Evolutionary conservation across 768 basidiomycete genomes (phyloP).

Genomic region (Termitomyces sp.): DNA sequence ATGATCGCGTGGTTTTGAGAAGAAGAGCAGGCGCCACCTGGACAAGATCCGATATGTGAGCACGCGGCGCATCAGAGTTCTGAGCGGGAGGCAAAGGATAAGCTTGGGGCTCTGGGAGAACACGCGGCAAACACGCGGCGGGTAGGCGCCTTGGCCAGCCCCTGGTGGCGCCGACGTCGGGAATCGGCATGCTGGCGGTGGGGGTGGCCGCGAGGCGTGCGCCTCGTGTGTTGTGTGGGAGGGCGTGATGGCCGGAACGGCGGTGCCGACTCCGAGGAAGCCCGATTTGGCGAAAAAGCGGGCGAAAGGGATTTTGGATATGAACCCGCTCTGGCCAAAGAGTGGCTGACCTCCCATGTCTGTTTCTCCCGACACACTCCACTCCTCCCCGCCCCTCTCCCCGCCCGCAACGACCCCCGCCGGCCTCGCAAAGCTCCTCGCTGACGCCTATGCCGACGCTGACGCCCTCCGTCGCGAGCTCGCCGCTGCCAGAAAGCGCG

Average conservation of each 20-base stretch:
- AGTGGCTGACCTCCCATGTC: background rate
- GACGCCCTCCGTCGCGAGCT: slow-evolving; percentile 53
- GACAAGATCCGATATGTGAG: too few species aligned
- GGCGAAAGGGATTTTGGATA: slow-evolving; percentile 1
- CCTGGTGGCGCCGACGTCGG: too few species aligned
- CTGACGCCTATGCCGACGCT: slow-evolving; percentile 47
- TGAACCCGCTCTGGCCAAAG: background rate
- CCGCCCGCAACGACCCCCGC: slow-evolving; percentile 20
- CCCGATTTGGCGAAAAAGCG: slow-evolving; percentile 9
- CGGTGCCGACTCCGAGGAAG: slow-evolving; percentile 16
- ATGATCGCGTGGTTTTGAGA: too few species aligned
- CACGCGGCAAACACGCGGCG: background rate
- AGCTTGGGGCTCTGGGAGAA: too few species aligned
- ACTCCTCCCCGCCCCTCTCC: background rate
- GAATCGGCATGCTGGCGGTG: background rate
- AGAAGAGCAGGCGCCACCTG: too few species aligned
- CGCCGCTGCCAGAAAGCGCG: slow-evolving; percentile 32
- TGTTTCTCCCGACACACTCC: slow-evolving; percentile 8
- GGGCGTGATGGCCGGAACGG: slow-evolving; percentile 20
- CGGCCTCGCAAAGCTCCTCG: slow-evolving; percentile 55
- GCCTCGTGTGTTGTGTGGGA: slow-evolving; percentile 14
- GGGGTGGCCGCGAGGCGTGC: slow-evolving; percentile 10
- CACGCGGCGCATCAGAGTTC: too few species aligned
- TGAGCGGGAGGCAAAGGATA: too few species aligned
- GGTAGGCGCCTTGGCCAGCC: background rate